Evolutionary conservation across 768 basidiomycete species (phyloP).

Genomic region (Tricholoma bakamatsutake): DNA sequence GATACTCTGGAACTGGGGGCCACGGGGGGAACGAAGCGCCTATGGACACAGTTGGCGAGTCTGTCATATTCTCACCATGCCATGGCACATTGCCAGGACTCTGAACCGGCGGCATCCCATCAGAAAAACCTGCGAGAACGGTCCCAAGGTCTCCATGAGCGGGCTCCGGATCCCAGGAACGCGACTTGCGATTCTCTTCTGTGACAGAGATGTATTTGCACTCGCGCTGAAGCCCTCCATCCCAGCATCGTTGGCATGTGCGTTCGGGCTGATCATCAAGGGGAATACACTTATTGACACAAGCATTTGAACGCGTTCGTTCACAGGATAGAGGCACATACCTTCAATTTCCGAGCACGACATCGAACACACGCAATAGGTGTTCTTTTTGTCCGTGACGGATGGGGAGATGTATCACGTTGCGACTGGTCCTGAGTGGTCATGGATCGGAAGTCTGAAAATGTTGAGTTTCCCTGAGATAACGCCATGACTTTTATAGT

Average conservation of each 20-base stretch:
- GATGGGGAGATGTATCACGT: constrained; percentile 1
- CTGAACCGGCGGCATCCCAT: neutral
- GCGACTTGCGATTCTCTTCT: constrained; percentile 11
- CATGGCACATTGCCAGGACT: neutral
- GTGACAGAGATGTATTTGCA: constrained; percentile 40
- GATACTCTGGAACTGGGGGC: neutral
- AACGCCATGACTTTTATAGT: neutral
- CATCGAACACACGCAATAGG: constrained; percentile 51
- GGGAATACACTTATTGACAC: constrained; percentile 19
- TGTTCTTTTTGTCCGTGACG: constrained; percentile 28
- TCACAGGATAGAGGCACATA: constrained; percentile 14
- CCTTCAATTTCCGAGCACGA: constrained; percentile 52
- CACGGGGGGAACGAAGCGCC: neutral
- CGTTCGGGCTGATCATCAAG: constrained; percentile 18
- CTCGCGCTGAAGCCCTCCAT: constrained; percentile 19
- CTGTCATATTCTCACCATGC: neutral
- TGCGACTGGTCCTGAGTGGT: neutral
- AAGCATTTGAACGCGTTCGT: neutral
- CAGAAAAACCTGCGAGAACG: neutral
- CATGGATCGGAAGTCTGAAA: neutral
- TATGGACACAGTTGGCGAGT: neutral
- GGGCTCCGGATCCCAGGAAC: neutral
- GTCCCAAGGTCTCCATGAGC: neutral
- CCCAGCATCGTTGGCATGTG: constrained; percentile 37
- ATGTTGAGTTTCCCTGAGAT: neutral